A percentile compares a stretch with the other conserved stretches of the same genome.
phyloP scores from a whole-genome alignment of 225 moss, liverwort and hornwort species.

The Pleurozium schreberi region DNA sequence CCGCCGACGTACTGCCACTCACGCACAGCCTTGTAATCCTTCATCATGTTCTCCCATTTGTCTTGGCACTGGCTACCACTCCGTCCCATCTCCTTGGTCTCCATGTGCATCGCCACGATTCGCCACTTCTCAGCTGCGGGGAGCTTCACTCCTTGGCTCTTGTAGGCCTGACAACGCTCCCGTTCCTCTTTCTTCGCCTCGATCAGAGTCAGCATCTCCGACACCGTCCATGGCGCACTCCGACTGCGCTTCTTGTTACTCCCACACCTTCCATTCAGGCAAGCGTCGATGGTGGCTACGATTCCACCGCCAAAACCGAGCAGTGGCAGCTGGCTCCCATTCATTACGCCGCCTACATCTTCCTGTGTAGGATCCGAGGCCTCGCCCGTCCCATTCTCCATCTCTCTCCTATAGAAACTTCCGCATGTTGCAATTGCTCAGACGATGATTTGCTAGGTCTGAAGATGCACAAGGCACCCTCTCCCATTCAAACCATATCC shows the following conservation, averaged over 20 bases:
- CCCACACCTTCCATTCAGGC: constrained; percentile 20
- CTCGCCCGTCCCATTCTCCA: constrained; percentile 38
- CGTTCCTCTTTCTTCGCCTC: constrained; percentile 88
- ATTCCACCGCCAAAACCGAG: constrained; percentile 10
- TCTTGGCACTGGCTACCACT: constrained; percentile 95
- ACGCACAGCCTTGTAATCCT: constrained; percentile 81
- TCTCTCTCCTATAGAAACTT: constrained; percentile 6
- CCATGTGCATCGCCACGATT: constrained; percentile 79
- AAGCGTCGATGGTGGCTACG: constrained; percentile 13
- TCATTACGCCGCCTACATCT: constrained; percentile 12
- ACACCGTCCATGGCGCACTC: constrained; percentile 89
- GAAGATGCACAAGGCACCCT: constrained; percentile 16
- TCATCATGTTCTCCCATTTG: constrained; percentile 99
- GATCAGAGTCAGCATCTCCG: constrained; percentile 81
- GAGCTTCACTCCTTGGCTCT: constrained; percentile 74
- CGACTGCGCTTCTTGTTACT: constrained; percentile 69
- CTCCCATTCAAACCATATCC: constrained; percentile 23
- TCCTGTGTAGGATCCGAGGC: constrained; percentile 34
- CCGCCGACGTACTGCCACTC: constrained; percentile 79
- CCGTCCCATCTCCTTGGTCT: constrained; percentile 82
- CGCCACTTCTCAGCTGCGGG: constrained; percentile 92
- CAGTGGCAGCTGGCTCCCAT: constrained; percentile 16
- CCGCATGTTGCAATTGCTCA: background rate
- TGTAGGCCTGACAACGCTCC: constrained; percentile 69
- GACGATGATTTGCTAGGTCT: background rate